Evolutionary conservation across 805 yeast genomes (phyloP), one percentile per base, ranked within the genome.

Genomic region (Hanseniaspora vineae): DNA sequence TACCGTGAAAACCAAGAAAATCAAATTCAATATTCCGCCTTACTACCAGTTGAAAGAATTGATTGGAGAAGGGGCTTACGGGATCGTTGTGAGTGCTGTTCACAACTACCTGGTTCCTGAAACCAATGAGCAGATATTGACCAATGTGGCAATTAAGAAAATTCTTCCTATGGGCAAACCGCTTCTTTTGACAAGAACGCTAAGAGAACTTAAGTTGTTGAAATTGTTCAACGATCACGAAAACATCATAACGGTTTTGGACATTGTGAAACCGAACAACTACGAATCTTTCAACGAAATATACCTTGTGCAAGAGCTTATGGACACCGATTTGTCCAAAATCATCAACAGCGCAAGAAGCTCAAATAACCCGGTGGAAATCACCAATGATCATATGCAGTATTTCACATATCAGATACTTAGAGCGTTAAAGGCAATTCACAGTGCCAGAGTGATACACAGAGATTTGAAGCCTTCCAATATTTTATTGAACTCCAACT

Each of bases 11-110:
- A 56, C 66, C n/a, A 62, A 77, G 49, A 73, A 75, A 43, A 72
- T 73, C 48, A 72, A 78, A 2, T 83, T 81, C 64, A 80, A 80
- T 55, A 75, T 83, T 14, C 76, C 81, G 2, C 72, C 75, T 44
- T 77, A 75, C 53, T 84, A 78, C 58, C 76, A 76, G 50, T 72
- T 83, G 8, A 66, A 68, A 17, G 77, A 76, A 49, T 67, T 81
- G 4, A 66, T 84, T 6, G 94, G 94, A 4, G 85, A 81, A 60
- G 94, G 94, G 1, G 88, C 92, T 0, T 84, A 84, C 54, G 92
- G 94, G 0, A 73, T 82, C 2, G 94, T 84, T 5, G 81, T 84
- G 44, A 71, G 78, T 3, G 92, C 88, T 0, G 60, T 71, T 11
- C 86, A 81, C 54, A 70, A 69, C 50, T 80, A 81, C 12, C 70